Evolutionary conservation across 768 basidiomycete species (phyloP).

Genomic region (Phanerochaete carnosa): DNA sequence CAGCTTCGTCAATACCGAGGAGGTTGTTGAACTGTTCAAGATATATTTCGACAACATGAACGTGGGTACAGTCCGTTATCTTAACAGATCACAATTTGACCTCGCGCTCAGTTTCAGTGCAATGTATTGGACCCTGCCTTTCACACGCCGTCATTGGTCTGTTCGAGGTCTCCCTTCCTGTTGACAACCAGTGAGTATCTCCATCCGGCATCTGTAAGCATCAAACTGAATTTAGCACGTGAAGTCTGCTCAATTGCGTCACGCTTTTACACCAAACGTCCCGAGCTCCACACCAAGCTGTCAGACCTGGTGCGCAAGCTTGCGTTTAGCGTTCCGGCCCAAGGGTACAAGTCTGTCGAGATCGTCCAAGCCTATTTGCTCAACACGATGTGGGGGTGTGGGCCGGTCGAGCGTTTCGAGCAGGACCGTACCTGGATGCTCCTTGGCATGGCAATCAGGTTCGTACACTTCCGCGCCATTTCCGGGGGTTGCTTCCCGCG

Average conservation of each 20-base stretch:
- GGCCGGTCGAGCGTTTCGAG: constrained; percentile 94
- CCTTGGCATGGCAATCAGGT: constrained; percentile 84
- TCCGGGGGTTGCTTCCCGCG: constrained; percentile 1
- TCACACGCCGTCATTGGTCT: constrained; percentile 92
- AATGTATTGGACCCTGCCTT: constrained; percentile 82
- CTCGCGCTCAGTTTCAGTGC: constrained; percentile 58
- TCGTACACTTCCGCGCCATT: constrained; percentile 22
- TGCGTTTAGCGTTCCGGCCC: constrained; percentile 82
- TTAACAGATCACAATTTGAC: background rate
- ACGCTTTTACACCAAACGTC: constrained; percentile 80
- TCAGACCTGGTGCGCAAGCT: constrained; percentile 83
- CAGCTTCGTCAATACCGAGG: constrained; percentile 80
- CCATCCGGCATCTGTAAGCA: background rate
- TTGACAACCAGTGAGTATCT: constrained; percentile 78
- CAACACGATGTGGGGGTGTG: constrained; percentile 86
- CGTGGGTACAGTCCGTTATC: constrained; percentile 37
- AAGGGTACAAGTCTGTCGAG: constrained; percentile 90
- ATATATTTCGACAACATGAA: constrained; percentile 85
- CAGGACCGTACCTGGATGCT: constrained; percentile 93
- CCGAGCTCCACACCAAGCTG: constrained; percentile 77
- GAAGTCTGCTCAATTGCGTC: constrained; percentile 93
- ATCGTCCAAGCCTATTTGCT: constrained; percentile 95
- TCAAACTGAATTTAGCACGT: background rate
- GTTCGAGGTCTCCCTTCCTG: constrained; percentile 91
- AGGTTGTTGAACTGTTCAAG: constrained; percentile 88